Conservation (phyloP, 2,329 filamentous ascomycete species). For the Fonsecaea nubica region DNA sequence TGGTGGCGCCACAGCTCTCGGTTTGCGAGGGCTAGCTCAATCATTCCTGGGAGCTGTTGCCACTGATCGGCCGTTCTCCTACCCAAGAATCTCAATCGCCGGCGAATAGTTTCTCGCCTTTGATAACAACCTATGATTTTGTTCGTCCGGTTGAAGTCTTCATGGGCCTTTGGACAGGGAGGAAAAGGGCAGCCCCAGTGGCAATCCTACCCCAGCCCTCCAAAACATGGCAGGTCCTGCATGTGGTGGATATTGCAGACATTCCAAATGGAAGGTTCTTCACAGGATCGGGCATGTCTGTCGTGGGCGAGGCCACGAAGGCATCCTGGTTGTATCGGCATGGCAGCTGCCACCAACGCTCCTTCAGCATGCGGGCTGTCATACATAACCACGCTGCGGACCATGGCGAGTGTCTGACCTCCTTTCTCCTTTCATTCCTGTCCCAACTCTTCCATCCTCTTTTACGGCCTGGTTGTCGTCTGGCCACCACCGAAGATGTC, state of each 20-base stretch:
- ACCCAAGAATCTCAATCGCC: neutral
- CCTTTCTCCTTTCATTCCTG: neutral
- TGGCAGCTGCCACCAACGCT: neutral
- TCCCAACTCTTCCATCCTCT: neutral
- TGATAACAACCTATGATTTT: slow-evolving; percentile 6
- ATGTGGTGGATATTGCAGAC: neutral
- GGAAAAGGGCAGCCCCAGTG: neutral
- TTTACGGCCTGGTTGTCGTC: slow-evolving; percentile 1
- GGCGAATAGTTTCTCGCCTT: neutral
- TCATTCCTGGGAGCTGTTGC: neutral
- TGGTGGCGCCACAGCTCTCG: neutral
- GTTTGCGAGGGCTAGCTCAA: neutral
- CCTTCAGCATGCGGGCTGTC: neutral
- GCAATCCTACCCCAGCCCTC: slow-evolving; percentile 5
- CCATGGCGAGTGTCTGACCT: neutral
- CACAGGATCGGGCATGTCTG: neutral
- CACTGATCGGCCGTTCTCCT: neutral
- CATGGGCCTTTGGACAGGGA: neutral
- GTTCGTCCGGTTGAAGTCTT: slow-evolving; percentile 10
- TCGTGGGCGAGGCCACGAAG: neutral
- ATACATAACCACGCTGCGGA: neutral
- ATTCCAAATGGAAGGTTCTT: neutral
- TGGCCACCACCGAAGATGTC: slow-evolving; percentile 10
- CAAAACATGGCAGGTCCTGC: neutral
- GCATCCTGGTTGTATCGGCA: neutral